Evolutionary conservation across 345 rosid species (phyloP), one percentile per base, ranked within the genome.

Genomic region (Eucalyptus caleyi): DNA sequence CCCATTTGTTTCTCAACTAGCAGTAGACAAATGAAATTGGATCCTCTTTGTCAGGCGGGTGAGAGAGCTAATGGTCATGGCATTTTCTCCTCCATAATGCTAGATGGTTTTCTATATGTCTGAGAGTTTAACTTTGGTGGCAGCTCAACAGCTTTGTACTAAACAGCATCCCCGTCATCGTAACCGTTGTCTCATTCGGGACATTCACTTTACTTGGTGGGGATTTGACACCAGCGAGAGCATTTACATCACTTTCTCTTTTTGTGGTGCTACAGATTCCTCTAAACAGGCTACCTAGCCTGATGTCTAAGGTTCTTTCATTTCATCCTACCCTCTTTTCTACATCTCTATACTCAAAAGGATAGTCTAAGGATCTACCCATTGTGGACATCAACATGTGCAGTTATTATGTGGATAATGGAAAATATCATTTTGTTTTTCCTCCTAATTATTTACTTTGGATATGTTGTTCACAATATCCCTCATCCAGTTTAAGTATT

Each of bases 141-240:
- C 98, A 97, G 99, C 95, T 93, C 37, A 97, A 97, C 93, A 93
- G 94, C 89, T 97, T 97, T 88, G 91, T 96, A 87, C 92, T 97
- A 59, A 96, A 96, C 93, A 97, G 98, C 94, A 93, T 97, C 89
- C 99, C 99, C 4, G 96, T 97, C 80, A 93, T 95, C 69, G 98
- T 96, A 91, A 96, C 99, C 2, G 97, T 96, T 82, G 92, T 94
- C 92, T 97, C 99, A 88, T 97, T 97, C 92, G 99, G 99, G 89
- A 91, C 93, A 89, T 97, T 95, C 90, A 96, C 98, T 92, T 88
- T 96, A 92, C 95, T 95, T 89, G 99, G 99, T 86, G 99, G 99
- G 89, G 96, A 95, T 91, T 56, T 56, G 62, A 56, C 62, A 56
- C 62, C 62, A 23, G 62, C 62, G 3, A 56, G 62, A 23, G 62